Evolutionary conservation across 305 asterid genomes (phyloP), one percentile per base, ranked within the genome.

Genomic region (Solanum hybrid): DNA sequence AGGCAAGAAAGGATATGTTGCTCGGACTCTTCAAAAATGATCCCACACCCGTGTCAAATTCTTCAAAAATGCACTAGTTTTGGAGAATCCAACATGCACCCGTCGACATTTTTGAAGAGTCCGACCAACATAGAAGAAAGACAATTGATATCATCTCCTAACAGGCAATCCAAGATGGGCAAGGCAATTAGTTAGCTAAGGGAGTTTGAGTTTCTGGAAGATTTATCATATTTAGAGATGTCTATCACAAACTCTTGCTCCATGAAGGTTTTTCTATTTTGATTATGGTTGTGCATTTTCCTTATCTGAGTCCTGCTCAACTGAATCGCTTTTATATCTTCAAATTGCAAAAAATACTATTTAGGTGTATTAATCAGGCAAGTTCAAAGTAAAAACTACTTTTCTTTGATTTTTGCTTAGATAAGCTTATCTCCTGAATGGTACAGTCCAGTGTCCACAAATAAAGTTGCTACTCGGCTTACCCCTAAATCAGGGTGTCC

Each of bases 241-340:
- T 84, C 75, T 45, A 84, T 65, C 31, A 10, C 88, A 84, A 17
- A 26, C 87, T 41, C 68, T 84, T 51, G 6, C 31, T 31, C 75
- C 88, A 51, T 84, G 75, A 84, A 45, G 88, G 73, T 84, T 84
- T 83, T 84, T 29, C 88, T 84, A 29, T 12, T 84, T 82, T 29
- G 88, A 10, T 51, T 83, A 29, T 84, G 88, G 29, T 51, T 84
- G 75, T 17, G 88, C 37, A 84, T 84, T 51, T 17, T 17, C 38
- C 70, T 45, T 15, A 12, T 82, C 31, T 15, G 26, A 39, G 31
- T 82, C 87, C 38, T 82, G 38, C 88, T 84, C 38, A 29, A 84
- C 29, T 84, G 38, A 45, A 51, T 45, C 6, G 10, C 39, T 45
- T 82, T 45, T 84, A 80, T 51, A 29, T 15, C 24, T 41, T 13